These are phyloP conservation scores for Corylus heterophylla DNA, from an alignment of 306 rosid genomes.

Conservation along the genomic window DNA sequence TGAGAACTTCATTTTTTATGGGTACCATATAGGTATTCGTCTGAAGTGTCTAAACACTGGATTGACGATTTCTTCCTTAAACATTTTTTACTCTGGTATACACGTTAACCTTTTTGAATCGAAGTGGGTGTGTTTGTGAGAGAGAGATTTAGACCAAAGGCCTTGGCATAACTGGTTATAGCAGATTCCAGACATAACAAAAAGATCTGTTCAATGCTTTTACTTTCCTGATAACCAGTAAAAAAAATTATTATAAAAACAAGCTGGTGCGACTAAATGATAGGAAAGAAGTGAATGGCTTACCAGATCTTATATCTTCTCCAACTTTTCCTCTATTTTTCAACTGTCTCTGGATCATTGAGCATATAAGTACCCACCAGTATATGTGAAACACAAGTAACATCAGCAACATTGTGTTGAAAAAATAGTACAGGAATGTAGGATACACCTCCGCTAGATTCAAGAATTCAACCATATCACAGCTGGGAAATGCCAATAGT, in stretches of 20 bases:
- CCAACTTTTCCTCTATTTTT: constrained; percentile 92
- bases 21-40: neutral
- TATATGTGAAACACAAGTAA: constrained; percentile 92
- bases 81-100: no score
- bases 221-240: no score
- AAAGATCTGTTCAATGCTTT: no score
- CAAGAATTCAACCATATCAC: constrained; percentile 48
- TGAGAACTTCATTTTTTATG: neutral
- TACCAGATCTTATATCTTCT: constrained; percentile 99
- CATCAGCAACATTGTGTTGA: constrained; percentile 78
- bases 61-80: no score
- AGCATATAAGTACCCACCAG: constrained; percentile 96
- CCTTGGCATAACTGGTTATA: neutral
- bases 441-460: constrained; percentile 40
- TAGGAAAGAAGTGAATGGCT: constrained; percentile 22
- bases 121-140: neutral
- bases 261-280: neutral
- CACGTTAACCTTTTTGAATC: no score
- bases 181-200: neutral
- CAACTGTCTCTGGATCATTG: constrained; percentile 82
- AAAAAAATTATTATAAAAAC: neutral
- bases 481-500: constrained; percentile 58
- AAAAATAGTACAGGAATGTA: constrained; percentile 61
- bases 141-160: neutral
- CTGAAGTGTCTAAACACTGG: neutral